Evolutionary conservation across 805 yeast genomes (phyloP), one percentile per base, ranked within the genome.

Genomic region (Metschnikowia koreensis): DNA sequence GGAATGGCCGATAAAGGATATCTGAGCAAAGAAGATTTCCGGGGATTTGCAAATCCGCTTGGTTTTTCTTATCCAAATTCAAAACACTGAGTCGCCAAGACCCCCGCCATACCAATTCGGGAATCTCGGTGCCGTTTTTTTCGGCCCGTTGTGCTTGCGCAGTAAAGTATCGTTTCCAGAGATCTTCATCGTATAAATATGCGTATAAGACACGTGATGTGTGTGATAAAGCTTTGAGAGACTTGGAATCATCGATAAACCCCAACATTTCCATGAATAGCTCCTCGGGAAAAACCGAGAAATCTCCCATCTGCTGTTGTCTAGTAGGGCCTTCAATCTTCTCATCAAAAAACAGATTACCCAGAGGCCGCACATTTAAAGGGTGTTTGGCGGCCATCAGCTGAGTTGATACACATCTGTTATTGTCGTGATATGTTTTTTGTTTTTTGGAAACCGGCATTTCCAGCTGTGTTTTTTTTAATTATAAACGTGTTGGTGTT

Each of bases 1-100:
- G 94, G 61, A 80, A 90, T 2, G 97, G 97, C 46, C 94, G 75
- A 65, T 84, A 91, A 12, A 92, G 66, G n/a, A 81, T 58, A 63
- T 91, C 97, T 0, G 96, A 87, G 63, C 86, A 89, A 3, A 90
- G 60, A 33, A 82, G 60, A 53, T 78, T 77, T 28, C 70, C 78
- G 0, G 73, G 70, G 26, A 83, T 67, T 52, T 77, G 76, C 7
- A 84, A 58, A 13, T 81, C 77, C 29, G 82, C 85, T 29, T 65
- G 65, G 11, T 68, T 50, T 8, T 58, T 61, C 4, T 47, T 53
- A 7, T 68, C 60, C n/a, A 76, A 54, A 0, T 68, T 64, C 54
- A 82, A 66, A 34, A 80, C 70, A 2, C 93, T 83, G 38, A 79
- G 70, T 58, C 92, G 77, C 97, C 97, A 91, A 1, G 90, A 80